These are phyloP conservation scores for Pseudogymnoascus sp. DNA, from an alignment of 2,329 filamentous ascomycete genomes.

Conservation along the genomic window DNA sequence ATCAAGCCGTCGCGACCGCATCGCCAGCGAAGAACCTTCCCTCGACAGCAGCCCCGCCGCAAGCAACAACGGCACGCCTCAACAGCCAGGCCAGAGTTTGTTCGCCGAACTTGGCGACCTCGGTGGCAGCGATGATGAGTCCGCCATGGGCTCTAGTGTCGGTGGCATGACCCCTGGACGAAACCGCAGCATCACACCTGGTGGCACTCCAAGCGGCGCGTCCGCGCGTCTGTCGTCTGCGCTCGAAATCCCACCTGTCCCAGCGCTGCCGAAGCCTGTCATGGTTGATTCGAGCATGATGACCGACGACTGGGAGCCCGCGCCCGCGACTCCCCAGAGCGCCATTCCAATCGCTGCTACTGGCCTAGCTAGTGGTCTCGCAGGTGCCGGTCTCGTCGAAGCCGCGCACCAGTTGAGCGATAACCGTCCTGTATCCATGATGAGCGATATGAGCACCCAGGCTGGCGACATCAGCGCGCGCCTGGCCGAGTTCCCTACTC, in stretches of 20 bases:
- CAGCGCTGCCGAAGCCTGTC: slow-evolving; percentile 38
- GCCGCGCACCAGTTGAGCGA: slow-evolving; percentile 13
- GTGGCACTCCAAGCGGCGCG: slow-evolving; percentile 28
- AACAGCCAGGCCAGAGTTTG: slow-evolving; percentile 59
- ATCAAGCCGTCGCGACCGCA: slow-evolving; percentile 51
- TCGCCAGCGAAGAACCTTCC: slow-evolving; percentile 50
- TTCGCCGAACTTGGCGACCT: slow-evolving; percentile 86
- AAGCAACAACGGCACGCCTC: slow-evolving; percentile 41
- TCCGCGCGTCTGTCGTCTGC: slow-evolving; percentile 23
- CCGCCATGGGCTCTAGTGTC: slow-evolving; percentile 31
- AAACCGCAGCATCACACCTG: slow-evolving; percentile 40
- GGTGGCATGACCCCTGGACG: slow-evolving; percentile 39
- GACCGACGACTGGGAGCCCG: slow-evolving; percentile 47
- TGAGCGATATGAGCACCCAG: slow-evolving; percentile 10
- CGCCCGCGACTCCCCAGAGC: slow-evolving; percentile 18
- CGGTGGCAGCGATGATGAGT: slow-evolving; percentile 60
- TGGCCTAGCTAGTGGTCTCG: slow-evolving; percentile 10
- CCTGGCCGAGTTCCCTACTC: slow-evolving; percentile 46
- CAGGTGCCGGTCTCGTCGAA: slow-evolving; percentile 16
- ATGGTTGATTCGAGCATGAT: slow-evolving; percentile 56
- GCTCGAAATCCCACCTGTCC: slow-evolving; percentile 38
- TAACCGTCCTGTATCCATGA: slow-evolving; percentile 12
- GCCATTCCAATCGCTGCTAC: slow-evolving; percentile 17
- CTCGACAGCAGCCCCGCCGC: slow-evolving; percentile 53
- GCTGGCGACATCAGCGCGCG: slow-evolving; percentile 36